Conservation (phyloP, 1,139 yeast genomes). For the Taphrina sp. region DNA sequence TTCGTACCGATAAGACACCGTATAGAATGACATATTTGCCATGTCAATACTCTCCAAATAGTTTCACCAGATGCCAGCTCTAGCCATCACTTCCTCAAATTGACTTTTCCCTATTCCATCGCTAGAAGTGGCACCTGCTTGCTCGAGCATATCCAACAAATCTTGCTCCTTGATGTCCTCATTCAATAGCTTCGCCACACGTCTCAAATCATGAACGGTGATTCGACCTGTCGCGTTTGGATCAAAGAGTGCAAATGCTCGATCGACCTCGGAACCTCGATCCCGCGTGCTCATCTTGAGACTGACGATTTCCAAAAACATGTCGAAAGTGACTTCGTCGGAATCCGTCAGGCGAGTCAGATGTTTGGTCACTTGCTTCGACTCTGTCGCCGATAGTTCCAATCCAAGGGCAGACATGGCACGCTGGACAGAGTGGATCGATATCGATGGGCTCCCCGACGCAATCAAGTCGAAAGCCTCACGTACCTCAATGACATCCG, state of each 20-base stretch:
- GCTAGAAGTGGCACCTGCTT: conserved; percentile 26
- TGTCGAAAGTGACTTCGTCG: conserved; percentile 18
- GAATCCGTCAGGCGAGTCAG: background rate
- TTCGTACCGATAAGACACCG: too few relatives aligned
- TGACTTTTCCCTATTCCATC: conserved; percentile 29
- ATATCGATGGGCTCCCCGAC: background rate
- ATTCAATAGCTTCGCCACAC: conserved; percentile 33
- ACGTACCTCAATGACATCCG: conserved; percentile 8
- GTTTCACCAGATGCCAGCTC: conserved; percentile 33
- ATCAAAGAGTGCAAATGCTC: conserved; percentile 36
- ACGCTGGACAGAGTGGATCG: background rate
- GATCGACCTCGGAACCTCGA: conserved; percentile 29
- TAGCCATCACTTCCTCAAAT: conserved; percentile 32
- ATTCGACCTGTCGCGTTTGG: conserved; percentile 33
- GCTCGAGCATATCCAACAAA: conserved; percentile 33
- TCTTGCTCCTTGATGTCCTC: conserved; percentile 32
- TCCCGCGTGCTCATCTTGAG: conserved; percentile 12
- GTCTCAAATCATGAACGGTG: conserved; percentile 33
- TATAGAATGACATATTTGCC: too few relatives aligned
- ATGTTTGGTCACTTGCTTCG: background rate
- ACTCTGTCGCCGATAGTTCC: conserved; percentile 3
- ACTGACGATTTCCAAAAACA: conserved; percentile 16
- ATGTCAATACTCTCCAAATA: too few relatives aligned
- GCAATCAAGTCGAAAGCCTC: conserved; percentile 18
- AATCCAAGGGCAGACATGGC: conserved; percentile 21